Conservation (phyloP, 2,329 filamentous ascomycete species). For the Alternaria burnsii region DNA sequence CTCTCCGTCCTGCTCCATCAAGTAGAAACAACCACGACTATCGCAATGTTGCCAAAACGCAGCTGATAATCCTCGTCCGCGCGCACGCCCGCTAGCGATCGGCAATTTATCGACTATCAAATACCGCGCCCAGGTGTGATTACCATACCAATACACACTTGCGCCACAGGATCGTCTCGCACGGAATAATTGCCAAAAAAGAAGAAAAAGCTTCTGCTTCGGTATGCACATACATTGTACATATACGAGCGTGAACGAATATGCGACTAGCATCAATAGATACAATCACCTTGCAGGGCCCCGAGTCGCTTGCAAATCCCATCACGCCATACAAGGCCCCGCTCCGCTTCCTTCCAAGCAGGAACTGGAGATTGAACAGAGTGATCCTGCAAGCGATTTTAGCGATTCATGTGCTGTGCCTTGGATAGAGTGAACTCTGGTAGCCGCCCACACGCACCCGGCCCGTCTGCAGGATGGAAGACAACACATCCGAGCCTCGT, state of each 20-base stretch:
- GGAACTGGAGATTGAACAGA: not conserved
- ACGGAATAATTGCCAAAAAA: not conserved
- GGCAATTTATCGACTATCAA: not conserved
- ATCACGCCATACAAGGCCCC: not conserved
- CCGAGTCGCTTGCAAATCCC: not conserved
- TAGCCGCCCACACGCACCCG: not conserved
- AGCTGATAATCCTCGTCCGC: not conserved
- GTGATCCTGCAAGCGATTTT: not conserved
- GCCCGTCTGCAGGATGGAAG: not conserved
- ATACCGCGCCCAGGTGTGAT: not conserved
- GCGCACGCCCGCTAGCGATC: not conserved
- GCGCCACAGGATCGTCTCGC: not conserved
- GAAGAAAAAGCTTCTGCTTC: accelerated
- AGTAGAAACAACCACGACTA: not conserved
- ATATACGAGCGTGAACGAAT: too few species aligned
- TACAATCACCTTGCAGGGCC: too few species aligned
- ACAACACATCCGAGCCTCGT: not conserved
- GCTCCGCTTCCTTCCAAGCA: conserved; percentile 2
- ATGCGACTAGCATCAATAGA: too few species aligned
- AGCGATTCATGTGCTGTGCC: not conserved
- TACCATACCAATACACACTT: not conserved
- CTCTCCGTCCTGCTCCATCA: not conserved
- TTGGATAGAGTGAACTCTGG: not conserved
- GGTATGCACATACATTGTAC: not conserved
- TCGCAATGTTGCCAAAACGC: not conserved